Conservation (phyloP, 345 rosid species). For the Bruguiera gymnorhiza region DNA sequence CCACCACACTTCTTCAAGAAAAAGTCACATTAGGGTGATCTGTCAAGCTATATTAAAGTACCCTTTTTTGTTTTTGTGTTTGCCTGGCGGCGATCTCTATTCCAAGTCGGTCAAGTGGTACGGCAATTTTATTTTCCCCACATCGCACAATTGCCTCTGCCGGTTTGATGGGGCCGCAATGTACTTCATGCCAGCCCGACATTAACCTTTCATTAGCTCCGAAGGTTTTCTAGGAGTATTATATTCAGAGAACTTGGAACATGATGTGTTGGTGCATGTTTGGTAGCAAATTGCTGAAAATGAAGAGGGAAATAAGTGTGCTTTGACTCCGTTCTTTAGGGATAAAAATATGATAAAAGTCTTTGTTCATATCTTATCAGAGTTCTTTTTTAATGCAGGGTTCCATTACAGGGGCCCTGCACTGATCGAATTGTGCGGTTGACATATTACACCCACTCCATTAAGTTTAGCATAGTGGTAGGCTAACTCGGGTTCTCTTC, state of each 20-base stretch:
- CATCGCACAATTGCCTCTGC: neutral
- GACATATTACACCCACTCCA: too few species aligned
- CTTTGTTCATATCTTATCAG: constrained; percentile 7
- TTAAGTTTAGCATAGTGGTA: too few species aligned
- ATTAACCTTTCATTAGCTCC: constrained; percentile 32
- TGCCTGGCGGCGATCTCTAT: neutral
- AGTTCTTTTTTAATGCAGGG: too few species aligned
- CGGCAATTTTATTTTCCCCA: constrained; percentile 6
- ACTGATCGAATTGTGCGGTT: constrained; percentile 10
- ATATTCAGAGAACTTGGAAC: constrained; percentile 10
- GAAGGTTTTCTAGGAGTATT: constrained; percentile 20
- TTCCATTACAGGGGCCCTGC: constrained; percentile 7
- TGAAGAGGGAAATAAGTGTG: neutral
- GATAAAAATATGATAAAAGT: neutral
- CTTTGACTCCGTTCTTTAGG: neutral
- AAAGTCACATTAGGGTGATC: neutral
- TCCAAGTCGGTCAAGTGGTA: constrained; percentile 15
- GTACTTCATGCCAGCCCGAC: constrained; percentile 14
- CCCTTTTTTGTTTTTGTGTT: neutral
- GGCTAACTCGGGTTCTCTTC: too few species aligned
- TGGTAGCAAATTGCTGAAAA: constrained; percentile 12
- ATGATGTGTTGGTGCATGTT: constrained; percentile 11
- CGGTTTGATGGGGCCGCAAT: constrained; percentile 15
- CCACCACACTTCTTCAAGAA: neutral
- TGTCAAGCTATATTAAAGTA: neutral